Percentiles rank a stretch among this genome's conserved stretches.
phyloP scores from a whole-genome alignment of 768 basidiomycete species.

The Candolleomyces aberdarensis region DNA sequence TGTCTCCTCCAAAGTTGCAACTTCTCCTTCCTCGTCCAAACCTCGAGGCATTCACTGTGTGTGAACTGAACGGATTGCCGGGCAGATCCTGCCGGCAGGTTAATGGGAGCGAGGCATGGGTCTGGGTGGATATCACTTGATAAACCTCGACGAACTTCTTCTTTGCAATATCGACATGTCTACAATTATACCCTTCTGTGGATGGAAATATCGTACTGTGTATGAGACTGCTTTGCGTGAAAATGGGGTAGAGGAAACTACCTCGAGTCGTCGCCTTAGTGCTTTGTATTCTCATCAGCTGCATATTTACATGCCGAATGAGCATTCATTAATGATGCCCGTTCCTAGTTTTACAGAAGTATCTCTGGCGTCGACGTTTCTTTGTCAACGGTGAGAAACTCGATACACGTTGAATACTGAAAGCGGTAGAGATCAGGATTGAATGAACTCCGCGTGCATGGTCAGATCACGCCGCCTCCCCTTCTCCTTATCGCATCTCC shows the following conservation, averaged over 20 bases:
- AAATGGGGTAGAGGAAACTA: background rate
- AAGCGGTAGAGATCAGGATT: background rate
- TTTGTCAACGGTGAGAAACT: conserved; percentile 1
- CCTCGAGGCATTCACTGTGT: background rate
- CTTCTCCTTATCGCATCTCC: background rate
- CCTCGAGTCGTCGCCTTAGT: background rate
- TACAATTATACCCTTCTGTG: too few relatives aligned
- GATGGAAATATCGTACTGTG: too few relatives aligned
- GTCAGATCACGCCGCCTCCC: too few relatives aligned
- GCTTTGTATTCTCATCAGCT: background rate
- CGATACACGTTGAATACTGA: background rate
- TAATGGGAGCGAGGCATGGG: background rate
- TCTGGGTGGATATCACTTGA: background rate
- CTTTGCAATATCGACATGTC: too few relatives aligned
- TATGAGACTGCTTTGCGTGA: background rate
- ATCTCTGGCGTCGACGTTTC: background rate
- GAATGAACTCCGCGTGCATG: background rate
- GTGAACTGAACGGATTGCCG: background rate
- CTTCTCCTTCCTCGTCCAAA: background rate
- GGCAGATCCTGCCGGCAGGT: background rate
- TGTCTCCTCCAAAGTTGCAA: background rate
- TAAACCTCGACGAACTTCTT: too few relatives aligned
- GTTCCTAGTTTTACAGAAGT: background rate
- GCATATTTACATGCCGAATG: background rate
- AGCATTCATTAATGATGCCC: background rate